phyloP scores from a whole-genome alignment of 2,329 filamentous ascomycete genomes.

The Raffaelea arxii region DNA sequence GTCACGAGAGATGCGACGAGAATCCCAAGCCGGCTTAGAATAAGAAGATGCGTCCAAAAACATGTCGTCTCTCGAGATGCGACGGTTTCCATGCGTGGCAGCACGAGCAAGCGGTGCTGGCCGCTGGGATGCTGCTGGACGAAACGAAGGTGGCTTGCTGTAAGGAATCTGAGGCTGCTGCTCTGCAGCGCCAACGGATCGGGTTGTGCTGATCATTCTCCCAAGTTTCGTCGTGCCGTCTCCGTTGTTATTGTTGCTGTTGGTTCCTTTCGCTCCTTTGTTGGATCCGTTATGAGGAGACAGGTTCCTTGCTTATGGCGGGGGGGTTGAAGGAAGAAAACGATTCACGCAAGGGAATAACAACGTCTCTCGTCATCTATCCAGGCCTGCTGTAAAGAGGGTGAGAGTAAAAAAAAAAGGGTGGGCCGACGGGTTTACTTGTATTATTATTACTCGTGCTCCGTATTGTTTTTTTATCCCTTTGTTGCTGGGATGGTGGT shows the following conservation, averaged over 20 bases:
- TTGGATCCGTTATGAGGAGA: no score
- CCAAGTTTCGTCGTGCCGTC: background rate
- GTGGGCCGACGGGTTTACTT: slow-evolving; percentile 12
- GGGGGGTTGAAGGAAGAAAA: slow-evolving; percentile 20
- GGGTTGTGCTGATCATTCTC: no score
- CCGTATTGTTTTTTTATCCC: no score
- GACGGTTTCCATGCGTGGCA: slow-evolving; percentile 1
- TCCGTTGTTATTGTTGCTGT: background rate
- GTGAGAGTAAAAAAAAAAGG: slow-evolving; percentile 6
- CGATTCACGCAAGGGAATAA: slow-evolving; percentile 20
- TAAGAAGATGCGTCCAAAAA: slow-evolving; percentile 21
- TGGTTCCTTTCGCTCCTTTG: no score
- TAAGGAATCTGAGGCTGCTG: no score
- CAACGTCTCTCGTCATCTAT: slow-evolving; percentile 18
- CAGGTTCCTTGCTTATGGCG: slow-evolving; percentile 15
- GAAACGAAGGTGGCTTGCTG: no score
- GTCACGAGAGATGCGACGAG: slow-evolving; percentile 33
- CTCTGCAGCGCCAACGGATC: no score
- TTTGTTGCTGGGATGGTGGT: slow-evolving; percentile 12
- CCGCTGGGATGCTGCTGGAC: background rate
- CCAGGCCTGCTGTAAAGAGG: slow-evolving; percentile 15
- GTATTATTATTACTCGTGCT: background rate
- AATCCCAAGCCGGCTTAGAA: no score
- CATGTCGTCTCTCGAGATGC: slow-evolving; percentile 34
- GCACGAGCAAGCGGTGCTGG: background rate